Conservation (phyloP, 164 flowering plant genomes). For the Houttuynia cordata region DNA sequence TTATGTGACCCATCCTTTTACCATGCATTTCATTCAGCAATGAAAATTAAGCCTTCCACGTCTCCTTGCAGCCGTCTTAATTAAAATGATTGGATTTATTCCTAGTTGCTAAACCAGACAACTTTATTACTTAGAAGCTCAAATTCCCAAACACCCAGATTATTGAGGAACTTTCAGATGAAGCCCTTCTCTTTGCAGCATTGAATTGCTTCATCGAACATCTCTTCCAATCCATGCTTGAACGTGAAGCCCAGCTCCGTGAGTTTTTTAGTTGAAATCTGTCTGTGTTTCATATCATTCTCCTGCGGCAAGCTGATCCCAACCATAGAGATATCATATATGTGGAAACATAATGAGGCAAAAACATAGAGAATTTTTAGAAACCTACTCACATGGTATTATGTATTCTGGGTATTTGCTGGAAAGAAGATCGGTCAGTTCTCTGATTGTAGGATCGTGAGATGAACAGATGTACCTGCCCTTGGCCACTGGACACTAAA, state of each 20-base stretch:
- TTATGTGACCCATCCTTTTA: background rate
- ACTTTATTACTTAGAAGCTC: too few species aligned
- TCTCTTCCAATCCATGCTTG: constrained; percentile 34
- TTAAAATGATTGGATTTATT: too few species aligned
- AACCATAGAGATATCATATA: constrained; percentile 18
- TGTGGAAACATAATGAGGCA: too few species aligned
- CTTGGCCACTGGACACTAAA: constrained; percentile 9
- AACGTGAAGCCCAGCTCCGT: constrained; percentile 30
- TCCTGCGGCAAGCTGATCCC: background rate
- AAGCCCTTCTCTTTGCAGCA: constrained; percentile 21
- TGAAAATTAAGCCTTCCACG: background rate
- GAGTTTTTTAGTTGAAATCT: constrained; percentile 32
- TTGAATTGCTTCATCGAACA: constrained; percentile 26
- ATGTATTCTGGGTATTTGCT: too few species aligned
- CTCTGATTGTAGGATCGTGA: too few species aligned
- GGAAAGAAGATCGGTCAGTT: too few species aligned
- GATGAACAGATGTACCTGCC: too few species aligned
- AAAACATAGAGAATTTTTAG: too few species aligned
- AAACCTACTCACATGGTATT: too few species aligned
- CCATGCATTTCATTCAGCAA: background rate
- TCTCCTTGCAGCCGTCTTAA: background rate
- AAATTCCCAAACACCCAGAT: too few species aligned
- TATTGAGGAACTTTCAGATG: constrained; percentile 1
- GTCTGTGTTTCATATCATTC: background rate
- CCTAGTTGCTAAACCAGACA: too few species aligned